Base-by-base conservation (phyloP, 2,329 filamentous ascomycete species). In the Hypoxylon sp. region DNA sequence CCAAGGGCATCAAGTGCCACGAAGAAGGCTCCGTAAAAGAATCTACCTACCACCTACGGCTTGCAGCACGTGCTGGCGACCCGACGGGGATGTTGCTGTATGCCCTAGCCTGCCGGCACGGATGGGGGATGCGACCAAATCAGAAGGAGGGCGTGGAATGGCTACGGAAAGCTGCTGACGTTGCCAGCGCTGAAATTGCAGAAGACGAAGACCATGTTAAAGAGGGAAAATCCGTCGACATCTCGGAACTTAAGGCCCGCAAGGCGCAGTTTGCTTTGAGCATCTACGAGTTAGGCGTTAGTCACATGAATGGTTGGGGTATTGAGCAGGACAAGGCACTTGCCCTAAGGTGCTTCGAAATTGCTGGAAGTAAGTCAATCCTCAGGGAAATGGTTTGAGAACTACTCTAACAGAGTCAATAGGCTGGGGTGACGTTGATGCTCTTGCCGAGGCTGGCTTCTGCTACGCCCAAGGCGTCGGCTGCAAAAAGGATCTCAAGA, bases 251-350 rank as follows among this genome's bases (percentile, higher is more conserved):
- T 73, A 96, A 95, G 80, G 91, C 93, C 5, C 91, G 94, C 70
- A 94, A 94, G 76, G 95, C 95, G 10, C 95, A 98, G 76, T 97
- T 98, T 79, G 96, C 95, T 0, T 85, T 98, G 49, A 96, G 94
- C 75, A 95, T 98, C 60, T 99, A 99, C 75, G 96, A 99, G 82
- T 86, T 99, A 25, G 96, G 96, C 2, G 94, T 98, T 27, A 97
- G 94, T 78, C 95, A 98, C 78, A 94, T 98, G 89, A 98, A 99
- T 75, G 96, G 96, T 4, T 99, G 96, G 96, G 96, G 96, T 14
- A 97, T 97, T 42, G 90, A 95, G 74, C 94, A 97, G 80, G 96
- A 99, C 78, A 97, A 96, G 79, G 82, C 88, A 4, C 86, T 98
- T 66, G 96, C 94, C 0, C 81, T 99, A 75, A 88, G 94, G 59